Evolutionary conservation across 1,139 yeast genomes (phyloP).

Genomic region (Taphrina deformans): DNA sequence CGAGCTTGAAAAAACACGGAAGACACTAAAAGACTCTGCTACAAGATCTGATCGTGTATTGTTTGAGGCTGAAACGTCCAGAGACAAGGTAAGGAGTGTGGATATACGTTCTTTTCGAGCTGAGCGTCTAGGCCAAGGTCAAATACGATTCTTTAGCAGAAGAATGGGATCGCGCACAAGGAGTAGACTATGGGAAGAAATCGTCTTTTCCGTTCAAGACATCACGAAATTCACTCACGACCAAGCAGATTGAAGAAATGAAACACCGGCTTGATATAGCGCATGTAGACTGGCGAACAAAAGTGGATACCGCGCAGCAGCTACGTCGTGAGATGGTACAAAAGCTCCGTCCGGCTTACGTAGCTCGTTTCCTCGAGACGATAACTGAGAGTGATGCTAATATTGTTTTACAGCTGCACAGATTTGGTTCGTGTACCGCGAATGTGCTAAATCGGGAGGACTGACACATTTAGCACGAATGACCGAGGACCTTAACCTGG

Average conservation of each 20-base stretch:
- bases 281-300: conserved; percentile 79
- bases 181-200: conserved; percentile 76
- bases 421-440: conserved; percentile 42
- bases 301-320: conserved; percentile 70
- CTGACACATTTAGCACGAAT: conserved; percentile 62
- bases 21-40: conserved; percentile 23
- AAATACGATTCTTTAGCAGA: conserved; percentile 79
- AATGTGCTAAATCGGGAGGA: too few relatives aligned
- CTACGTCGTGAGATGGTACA: conserved; percentile 70
- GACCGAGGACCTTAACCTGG: conserved; percentile 76
- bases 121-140: conserved; percentile 56
- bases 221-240: conserved; percentile 61
- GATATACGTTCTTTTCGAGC: neutral
- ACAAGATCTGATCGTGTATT: conserved; percentile 7
- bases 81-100: conserved; percentile 38
- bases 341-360: conserved; percentile 73
- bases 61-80: conserved; percentile 63
- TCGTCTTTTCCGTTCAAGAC: conserved; percentile 73
- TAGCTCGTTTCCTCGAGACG: conserved; percentile 70
- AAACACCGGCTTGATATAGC: conserved; percentile 77
- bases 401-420: conserved; percentile 79
- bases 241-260: conserved; percentile 78
- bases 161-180: conserved; percentile 78
- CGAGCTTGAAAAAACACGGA: conserved; percentile 15
- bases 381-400: conserved; percentile 87